Evolutionary conservation across 129 eudicot species (phyloP), one percentile per base, ranked within the genome.

Genomic region (Helianthus tuberosus): DNA sequence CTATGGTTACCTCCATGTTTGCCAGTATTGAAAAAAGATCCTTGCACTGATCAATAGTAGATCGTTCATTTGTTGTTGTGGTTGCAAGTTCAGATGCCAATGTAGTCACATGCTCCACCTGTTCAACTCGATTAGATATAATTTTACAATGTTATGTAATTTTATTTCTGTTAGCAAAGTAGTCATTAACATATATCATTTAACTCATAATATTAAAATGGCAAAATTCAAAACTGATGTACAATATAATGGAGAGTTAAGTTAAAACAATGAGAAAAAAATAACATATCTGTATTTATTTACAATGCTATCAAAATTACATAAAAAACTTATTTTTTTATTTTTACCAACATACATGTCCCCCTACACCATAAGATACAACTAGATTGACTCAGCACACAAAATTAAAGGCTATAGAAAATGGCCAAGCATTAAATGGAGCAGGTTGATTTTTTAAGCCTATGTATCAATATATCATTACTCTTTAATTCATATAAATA

Each of bases 21-120:
- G 91, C 74, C 79, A 90, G 71, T 64, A 82, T 66, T 48, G 98
- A 84, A 82, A 93, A 59, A 46, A 79, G 36, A 69, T 84, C 98
- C 70, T 72, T 93, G 86, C 92, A 90, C 68, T 84, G 82, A 76
- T 84, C 79, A 29, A 93, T 80, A 58, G 36, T 66, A 74, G 68
- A 75, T 54, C 80, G 84, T 79, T 90, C 98, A 6, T 80, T 67
- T 68, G 84, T 63, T 23, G 87, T 77, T 55, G 83, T 29, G 59
- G 78, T 84, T 16, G 92, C 89, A 66, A 93, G 90, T 79, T 88
- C 96, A 60, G 89, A 81, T 61, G 84, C 87, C 82, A 90, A 72
- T 29, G 79, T 73, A 52, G 83, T 87, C 75, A 83, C 83, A 72
- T 84, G 80, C 78, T 93, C 96, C 27, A 86, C 96, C 98, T 93